Evolutionary conservation across 2,329 filamentous ascomycete genomes (phyloP).

Genomic region (Rutstroemia sp.): DNA sequence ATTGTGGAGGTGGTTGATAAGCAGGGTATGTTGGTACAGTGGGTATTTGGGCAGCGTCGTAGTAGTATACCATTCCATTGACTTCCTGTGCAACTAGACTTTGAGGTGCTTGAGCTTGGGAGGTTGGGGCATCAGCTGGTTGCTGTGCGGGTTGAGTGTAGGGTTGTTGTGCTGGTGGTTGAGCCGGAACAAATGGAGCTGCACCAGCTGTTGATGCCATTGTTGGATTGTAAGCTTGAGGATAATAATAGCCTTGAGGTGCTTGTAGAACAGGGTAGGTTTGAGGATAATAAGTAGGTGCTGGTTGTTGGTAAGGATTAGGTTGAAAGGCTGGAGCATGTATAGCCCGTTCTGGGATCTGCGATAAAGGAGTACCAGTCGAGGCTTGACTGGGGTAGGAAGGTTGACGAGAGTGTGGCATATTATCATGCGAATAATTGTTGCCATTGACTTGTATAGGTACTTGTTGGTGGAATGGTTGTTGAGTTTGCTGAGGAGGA

Average conservation of each 20-base stretch:
- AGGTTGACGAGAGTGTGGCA: slow-evolving; percentile 54
- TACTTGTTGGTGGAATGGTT: slow-evolving; percentile 93
- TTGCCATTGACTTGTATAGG: slow-evolving; percentile 63
- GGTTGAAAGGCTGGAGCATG: slow-evolving; percentile 88
- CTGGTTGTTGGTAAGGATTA: slow-evolving; percentile 51
- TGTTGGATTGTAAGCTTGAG: slow-evolving; percentile 40
- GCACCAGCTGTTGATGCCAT: slow-evolving; percentile 35
- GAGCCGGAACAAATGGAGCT: slow-evolving; percentile 23
- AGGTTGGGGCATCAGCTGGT: slow-evolving; percentile 8
- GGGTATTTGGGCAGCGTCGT: slow-evolving; percentile 68
- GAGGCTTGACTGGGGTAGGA: slow-evolving; percentile 66
- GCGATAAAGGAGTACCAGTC: slow-evolving; percentile 74
- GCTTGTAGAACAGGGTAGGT: slow-evolving; percentile 48
- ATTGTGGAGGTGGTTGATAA: slow-evolving; percentile 45
- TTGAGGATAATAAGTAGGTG: slow-evolving; percentile 46
- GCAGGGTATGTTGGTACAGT: slow-evolving; percentile 32
- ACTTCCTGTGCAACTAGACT: slow-evolving; percentile 72
- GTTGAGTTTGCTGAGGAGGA: slow-evolving; percentile 60
- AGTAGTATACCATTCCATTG: slow-evolving; percentile 96
- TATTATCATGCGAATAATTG: slow-evolving; percentile 43
- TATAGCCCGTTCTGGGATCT: slow-evolving; percentile 87
- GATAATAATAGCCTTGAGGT: slow-evolving; percentile 63
- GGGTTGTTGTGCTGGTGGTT: slow-evolving; percentile 25
- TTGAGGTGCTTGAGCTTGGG: slow-evolving; percentile 38
- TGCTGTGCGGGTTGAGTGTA: slow-evolving; percentile 20